Evolutionary conservation across 768 basidiomycete species (phyloP).

Genomic region (Lactarius sanguifluus): DNA sequence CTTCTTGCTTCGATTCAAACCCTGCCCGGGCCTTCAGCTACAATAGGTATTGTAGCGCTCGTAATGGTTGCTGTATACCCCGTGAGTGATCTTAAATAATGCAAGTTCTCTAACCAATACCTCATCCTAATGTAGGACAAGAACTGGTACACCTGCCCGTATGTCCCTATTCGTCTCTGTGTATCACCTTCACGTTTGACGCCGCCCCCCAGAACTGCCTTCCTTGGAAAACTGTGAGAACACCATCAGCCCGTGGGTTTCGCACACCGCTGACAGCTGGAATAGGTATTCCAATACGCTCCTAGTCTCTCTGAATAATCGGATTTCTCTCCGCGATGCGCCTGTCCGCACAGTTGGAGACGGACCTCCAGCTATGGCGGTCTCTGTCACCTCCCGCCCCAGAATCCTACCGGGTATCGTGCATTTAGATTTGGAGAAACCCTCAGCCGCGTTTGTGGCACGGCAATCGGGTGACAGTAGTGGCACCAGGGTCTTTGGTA

Average conservation of each 20-base stretch:
- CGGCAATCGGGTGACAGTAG: neutral
- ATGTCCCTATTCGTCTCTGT: neutral
- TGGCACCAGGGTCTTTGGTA: neutral
- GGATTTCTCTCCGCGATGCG: conserved; percentile 14
- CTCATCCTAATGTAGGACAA: conserved; percentile 1
- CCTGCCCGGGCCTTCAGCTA: conserved; percentile 4
- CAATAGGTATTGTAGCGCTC: neutral
- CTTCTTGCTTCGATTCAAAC: neutral
- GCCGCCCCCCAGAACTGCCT: neutral
- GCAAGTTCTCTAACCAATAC: neutral
- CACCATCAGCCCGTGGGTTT: neutral
- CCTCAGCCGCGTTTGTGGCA: neutral
- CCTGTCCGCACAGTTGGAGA: neutral
- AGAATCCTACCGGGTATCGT: neutral
- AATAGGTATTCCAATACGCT: conserved; percentile 22
- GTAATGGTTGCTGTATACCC: neutral
- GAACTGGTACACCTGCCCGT: conserved; percentile 22
- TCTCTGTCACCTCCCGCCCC: neutral
- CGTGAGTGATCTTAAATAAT: neutral
- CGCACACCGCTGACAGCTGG: neutral
- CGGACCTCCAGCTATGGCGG: neutral
- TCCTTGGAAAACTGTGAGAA: conserved; percentile 20
- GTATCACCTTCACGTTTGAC: neutral
- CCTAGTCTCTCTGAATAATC: conserved; percentile 19
- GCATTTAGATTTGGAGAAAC: neutral